phyloP scores from a whole-genome alignment of 148 eudicot genomes.

The Rheum nobile region DNA sequence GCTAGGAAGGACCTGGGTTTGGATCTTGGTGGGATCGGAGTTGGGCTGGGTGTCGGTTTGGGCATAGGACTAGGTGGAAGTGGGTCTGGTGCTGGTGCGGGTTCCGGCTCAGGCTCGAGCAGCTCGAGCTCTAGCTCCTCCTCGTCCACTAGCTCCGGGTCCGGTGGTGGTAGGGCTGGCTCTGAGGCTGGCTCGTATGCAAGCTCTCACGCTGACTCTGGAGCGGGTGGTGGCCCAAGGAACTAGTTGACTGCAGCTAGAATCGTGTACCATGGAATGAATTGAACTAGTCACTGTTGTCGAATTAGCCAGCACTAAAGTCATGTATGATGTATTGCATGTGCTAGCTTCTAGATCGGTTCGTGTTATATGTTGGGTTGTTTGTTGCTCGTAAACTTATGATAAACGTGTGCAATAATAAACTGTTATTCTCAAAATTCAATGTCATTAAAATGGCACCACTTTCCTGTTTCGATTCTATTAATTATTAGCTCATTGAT shows the following conservation, averaged over 20 bases:
- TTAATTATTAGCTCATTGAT: no score
- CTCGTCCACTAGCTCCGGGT: background rate
- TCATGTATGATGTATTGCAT: no score
- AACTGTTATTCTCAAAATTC: no score
- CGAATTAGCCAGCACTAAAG: background rate
- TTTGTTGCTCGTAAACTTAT: no score
- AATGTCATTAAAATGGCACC: no score
- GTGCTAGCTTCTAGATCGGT: no score
- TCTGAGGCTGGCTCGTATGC: conserved; percentile 13
- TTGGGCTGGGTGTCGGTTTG: conserved; percentile 15
- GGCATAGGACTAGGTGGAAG: conserved; percentile 3
- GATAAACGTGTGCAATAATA: no score
- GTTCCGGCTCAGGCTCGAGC: conserved; percentile 8
- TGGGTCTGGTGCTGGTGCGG: conserved; percentile 12
- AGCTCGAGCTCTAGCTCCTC: background rate
- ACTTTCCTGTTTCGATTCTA: no score
- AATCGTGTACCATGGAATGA: background rate
- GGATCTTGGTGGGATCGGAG: conserved; percentile 31
- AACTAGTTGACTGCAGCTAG: background rate
- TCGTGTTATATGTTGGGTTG: no score
- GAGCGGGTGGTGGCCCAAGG: conserved; percentile 2
- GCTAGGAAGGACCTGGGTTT: conserved; percentile 32
- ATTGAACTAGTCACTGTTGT: background rate
- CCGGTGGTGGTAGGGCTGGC: conserved; percentile 9
- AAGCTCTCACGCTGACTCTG: conserved; percentile 8